Evolutionary conservation across 2,329 filamentous ascomycete species (phyloP).

Genomic region (Metarhizium sp.): DNA sequence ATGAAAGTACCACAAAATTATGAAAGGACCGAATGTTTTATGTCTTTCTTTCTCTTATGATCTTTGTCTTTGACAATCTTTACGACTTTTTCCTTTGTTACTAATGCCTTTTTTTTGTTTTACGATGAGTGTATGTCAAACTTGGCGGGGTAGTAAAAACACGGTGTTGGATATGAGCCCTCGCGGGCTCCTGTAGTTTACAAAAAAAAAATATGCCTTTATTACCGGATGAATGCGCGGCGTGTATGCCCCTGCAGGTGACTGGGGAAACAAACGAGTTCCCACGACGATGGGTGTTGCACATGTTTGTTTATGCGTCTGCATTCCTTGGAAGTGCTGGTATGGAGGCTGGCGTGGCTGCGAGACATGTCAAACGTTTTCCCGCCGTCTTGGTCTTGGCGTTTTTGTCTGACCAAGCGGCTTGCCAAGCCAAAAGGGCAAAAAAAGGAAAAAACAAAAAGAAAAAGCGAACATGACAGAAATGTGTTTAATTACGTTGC

Average conservation of each 20-base stretch:
- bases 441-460: too few species aligned
- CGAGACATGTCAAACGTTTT: not conserved
- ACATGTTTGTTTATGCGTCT: not conserved
- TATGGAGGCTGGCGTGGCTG: not conserved
- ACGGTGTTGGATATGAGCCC: too few species aligned
- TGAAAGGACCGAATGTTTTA: not conserved
- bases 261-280: not conserved
- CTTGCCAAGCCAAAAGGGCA: too few species aligned
- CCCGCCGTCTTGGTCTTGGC: too few species aligned
- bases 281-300: not conserved
- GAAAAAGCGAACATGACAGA: too few species aligned
- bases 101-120: not conserved
- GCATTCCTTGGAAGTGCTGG: constrained; percentile 1
- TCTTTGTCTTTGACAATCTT: not conserved
- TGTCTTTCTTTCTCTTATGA: not conserved
- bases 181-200: too few species aligned
- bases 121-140: not conserved
- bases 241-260: too few species aligned
- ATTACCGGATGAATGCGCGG: not conserved
- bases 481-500: too few species aligned
- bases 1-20: not conserved
- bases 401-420: too few species aligned
- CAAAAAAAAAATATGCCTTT: too few species aligned
- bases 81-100: not conserved
- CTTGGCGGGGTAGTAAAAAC: too few species aligned